Conservation (phyloP, 1,284 basidiomycete species). For the Lentinus polychrous region DNA sequence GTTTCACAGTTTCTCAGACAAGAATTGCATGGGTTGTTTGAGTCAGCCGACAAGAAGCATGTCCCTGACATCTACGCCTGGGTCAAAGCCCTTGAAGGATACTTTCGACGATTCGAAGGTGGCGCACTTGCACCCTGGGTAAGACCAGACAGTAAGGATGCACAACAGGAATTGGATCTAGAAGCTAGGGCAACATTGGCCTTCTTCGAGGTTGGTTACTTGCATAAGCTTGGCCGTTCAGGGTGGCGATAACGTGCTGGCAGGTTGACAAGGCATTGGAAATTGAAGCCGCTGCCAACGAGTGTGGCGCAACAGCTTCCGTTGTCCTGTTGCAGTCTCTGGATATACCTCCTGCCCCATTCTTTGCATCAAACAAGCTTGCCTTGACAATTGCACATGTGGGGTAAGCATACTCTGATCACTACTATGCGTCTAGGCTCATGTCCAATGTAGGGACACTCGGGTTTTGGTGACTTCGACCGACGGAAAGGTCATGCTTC, state of each 20-base stretch:
- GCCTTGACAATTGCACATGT: conserved; percentile 88
- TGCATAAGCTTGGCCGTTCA: too few species aligned
- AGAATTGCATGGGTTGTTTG: conserved; percentile 75
- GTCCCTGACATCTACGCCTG: conserved; percentile 73
- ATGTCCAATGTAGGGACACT: conserved; percentile 62
- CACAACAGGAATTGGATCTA: conserved; percentile 55
- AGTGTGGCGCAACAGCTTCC: conserved; percentile 86
- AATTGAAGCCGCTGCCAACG: conserved; percentile 52
- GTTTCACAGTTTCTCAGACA: conserved; percentile 53
- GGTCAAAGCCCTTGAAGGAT: conserved; percentile 77
- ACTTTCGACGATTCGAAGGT: conserved; percentile 83
- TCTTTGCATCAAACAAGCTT: conserved; percentile 67
- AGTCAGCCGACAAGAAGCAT: conserved; percentile 59
- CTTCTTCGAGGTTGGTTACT: conserved; percentile 73
- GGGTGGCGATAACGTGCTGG: too few species aligned
- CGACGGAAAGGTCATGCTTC: conserved; percentile 64
- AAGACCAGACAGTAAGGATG: conserved; percentile 28
- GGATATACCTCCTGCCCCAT: conserved; percentile 65
- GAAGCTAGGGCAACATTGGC: conserved; percentile 81
- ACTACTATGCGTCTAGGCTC: conserved; percentile 1
- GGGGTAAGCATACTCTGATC: conserved; percentile 48
- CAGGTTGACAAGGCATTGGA: conserved; percentile 62
- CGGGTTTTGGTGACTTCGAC: conserved; percentile 79
- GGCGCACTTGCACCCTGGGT: conserved; percentile 72
- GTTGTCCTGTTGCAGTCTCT: conserved; percentile 86